A percentile compares a stretch with the other conserved stretches of the same genome.
These are phyloP conservation scores for Termitomyces sp. DNA, from an alignment of 768 basidiomycete genomes.

Conservation along the genomic window DNA sequence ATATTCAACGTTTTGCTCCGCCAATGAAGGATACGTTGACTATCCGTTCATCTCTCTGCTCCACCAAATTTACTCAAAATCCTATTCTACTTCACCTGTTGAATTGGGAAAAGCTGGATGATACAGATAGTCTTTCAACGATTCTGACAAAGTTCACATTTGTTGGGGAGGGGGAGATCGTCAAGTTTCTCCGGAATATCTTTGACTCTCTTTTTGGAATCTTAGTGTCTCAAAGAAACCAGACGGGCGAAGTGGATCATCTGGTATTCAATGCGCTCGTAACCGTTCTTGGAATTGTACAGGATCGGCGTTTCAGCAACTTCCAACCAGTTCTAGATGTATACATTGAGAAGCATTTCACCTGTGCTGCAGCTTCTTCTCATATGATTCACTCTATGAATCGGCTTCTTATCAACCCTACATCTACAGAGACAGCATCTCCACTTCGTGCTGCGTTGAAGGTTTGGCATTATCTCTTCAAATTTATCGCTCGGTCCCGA, in stretches of 20 bases:
- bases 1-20: slow-evolving; percentile 60
- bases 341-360: slow-evolving; percentile 90
- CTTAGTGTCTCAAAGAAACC: slow-evolving; percentile 69
- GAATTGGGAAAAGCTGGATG: slow-evolving; percentile 70
- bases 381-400: slow-evolving; percentile 89
- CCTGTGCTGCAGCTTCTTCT: slow-evolving; percentile 70
- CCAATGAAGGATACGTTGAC: slow-evolving; percentile 73
- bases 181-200: slow-evolving; percentile 86
- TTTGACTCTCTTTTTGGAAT: slow-evolving; percentile 93
- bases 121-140: slow-evolving; percentile 60
- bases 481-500: slow-evolving; percentile 86
- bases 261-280: slow-evolving; percentile 89
- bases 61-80: slow-evolving; percentile 90
- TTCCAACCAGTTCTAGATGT: slow-evolving; percentile 92
- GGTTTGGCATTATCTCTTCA: slow-evolving; percentile 96
- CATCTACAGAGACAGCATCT: slow-evolving; percentile 66
- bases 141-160: slow-evolving; percentile 85
- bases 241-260: slow-evolving; percentile 73
- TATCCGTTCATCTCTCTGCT: slow-evolving; percentile 87
- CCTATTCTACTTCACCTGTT: slow-evolving; percentile 74
- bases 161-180: slow-evolving; percentile 91
- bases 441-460: slow-evolving; percentile 85
- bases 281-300: slow-evolving; percentile 86
- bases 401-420: slow-evolving; percentile 68
- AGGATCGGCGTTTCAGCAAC: slow-evolving; percentile 92